A percentile compares a stretch with the other conserved stretches of the same genome.
Evolutionary conservation across 768 basidiomycete species (phyloP).

Genomic region (Mycena galericulata): DNA sequence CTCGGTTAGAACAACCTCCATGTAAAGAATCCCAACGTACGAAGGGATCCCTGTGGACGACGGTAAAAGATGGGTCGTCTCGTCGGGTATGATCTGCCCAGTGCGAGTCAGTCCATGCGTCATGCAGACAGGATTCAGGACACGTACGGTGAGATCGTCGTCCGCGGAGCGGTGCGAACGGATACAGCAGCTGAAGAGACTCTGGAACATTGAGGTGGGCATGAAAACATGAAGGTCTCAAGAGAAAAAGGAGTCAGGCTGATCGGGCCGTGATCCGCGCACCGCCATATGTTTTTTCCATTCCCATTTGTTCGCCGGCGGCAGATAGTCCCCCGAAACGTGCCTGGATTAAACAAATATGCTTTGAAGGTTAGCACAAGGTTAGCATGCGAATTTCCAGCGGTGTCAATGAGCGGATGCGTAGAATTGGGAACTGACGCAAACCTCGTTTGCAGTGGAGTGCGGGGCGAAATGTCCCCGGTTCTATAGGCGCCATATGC

Average conservation of each 20-base stretch:
- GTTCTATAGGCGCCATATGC: too few species aligned
- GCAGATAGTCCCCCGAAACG: too few species aligned
- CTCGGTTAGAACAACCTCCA: not conserved
- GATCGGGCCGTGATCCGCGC: not conserved
- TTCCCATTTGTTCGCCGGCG: not conserved
- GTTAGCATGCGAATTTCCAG: too few species aligned
- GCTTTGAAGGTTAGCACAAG: too few species aligned
- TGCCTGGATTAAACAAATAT: too few species aligned
- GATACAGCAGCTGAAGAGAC: slow-evolving; percentile 5
- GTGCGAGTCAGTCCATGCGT: not conserved
- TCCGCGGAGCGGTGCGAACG: not conserved
- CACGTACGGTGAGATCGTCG: slow-evolving; percentile 15
- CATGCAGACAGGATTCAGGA: not conserved
- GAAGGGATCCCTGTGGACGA: not conserved
- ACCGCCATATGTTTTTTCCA: too few species aligned
- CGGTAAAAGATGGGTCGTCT: slow-evolving; percentile 12
- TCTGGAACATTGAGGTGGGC: slow-evolving; percentile 9
- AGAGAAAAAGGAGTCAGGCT: slow-evolving; percentile 15
- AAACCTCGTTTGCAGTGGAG: too few species aligned
- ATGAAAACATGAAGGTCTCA: slow-evolving; percentile 1
- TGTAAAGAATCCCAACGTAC: not conserved
- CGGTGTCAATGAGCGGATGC: too few species aligned
- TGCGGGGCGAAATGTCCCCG: too few species aligned
- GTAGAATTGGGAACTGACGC: too few species aligned
- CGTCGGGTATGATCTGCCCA: slow-evolving; percentile 18